Evolutionary conservation across 2,329 filamentous ascomycete species (phyloP), one percentile per base, ranked within the genome.

Genomic region (Exutisphaerella laricina): DNA sequence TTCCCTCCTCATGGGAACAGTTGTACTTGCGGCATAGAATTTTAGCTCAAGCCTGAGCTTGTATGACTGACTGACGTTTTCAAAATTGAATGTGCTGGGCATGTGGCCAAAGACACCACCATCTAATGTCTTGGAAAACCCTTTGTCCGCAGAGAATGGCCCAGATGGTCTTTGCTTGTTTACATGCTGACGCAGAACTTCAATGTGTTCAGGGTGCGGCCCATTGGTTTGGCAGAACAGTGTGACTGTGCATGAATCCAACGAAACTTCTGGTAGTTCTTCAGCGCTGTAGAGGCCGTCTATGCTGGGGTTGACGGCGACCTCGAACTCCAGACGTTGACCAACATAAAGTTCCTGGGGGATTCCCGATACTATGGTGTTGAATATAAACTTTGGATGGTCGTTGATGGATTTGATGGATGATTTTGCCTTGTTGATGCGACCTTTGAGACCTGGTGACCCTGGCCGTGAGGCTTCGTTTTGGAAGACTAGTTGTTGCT

Each of bases 151-250:
- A 2, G 43, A 44, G 35, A 47, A 51, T 13, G 49, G 46, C 17
- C 31, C 36, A 7, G 43, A 26, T 10, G 43, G 43, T 20, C 34
- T 29, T 3, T 45, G 39, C 5, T 28, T 25, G 26, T 32, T 41
- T 25, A 30, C 31, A 36, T 45, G 46, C 4, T 45, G 45, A 13
- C 39, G 36, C 13, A 46, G 12, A 0, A 49, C 26, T 26, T 51
- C 46, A 8, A 49, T 46, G 1, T 37, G 26, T 9, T 42, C 36
- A 3, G 43, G 43, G 21, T 43, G 34, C 5, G 36, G 18, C 4
- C 49, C 49, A n/a, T 34, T 40, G 2, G 46, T 51, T 14, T 49
- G 49, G 8, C 43, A 43, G 16, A 49, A 36, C 17, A 51, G 46
- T 3, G 43, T 44, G 7, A 49, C 35, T 10, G 40, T 49, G 34